Evolutionary conservation across 2,329 filamentous ascomycete species (phyloP).

Genomic region (Chrysoporthe austroafricana): DNA sequence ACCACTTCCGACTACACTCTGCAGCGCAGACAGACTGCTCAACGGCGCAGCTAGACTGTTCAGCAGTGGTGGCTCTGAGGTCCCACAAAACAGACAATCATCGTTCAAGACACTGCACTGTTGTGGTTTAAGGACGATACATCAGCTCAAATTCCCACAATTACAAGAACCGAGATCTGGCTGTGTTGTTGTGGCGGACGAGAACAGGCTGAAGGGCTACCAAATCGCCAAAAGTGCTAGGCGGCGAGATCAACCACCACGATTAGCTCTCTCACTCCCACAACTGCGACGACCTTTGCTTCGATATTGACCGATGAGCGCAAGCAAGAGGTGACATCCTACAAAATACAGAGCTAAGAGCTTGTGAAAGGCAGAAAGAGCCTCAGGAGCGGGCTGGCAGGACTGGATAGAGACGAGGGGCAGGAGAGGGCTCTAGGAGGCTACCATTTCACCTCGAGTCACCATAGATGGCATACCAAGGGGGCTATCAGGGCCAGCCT

Average conservation of each 20-base stretch:
- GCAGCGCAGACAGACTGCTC: background rate
- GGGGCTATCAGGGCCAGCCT: slow-evolving; percentile 48
- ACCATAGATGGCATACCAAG: slow-evolving; percentile 55
- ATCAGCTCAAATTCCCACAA: background rate
- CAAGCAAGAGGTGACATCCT: background rate
- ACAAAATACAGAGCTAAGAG: background rate
- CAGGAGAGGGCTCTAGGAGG: background rate
- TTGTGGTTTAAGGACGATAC: background rate
- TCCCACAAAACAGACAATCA: background rate
- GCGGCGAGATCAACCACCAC: background rate
- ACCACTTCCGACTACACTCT: background rate
- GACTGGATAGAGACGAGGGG: background rate
- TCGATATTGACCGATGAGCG: background rate
- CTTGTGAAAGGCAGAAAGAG: background rate
- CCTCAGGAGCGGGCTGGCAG: background rate
- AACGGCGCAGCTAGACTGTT: background rate
- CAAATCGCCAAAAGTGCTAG: background rate
- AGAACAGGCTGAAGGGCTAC: background rate
- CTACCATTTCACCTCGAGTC: background rate
- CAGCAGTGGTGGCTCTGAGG: background rate
- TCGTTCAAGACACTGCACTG: background rate
- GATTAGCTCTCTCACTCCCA: background rate
- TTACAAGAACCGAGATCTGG: background rate
- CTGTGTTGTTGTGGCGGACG: background rate
- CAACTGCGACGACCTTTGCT: background rate